Percentiles rank a stretch among this genome's conserved stretches.
These are phyloP conservation scores for Colletotrichum australisinense DNA, from an alignment of 2,329 filamentous ascomycete species.

Conservation along the genomic window DNA sequence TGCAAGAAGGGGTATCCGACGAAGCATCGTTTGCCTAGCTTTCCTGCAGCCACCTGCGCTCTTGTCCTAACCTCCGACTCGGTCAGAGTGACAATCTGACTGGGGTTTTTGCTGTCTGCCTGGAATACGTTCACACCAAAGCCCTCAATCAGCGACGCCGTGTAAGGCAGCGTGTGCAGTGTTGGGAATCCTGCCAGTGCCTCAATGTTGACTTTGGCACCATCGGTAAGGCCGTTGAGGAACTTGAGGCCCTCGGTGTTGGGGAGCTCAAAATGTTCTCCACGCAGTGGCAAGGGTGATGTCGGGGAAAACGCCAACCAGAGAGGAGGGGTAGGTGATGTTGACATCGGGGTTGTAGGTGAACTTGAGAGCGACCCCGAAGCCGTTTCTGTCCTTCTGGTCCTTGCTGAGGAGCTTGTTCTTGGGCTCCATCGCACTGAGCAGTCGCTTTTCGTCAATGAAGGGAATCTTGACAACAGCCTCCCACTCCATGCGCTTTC, in stretches of 20 bases:
- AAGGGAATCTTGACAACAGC: constrained; percentile 99
- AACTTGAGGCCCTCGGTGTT: constrained; percentile 90
- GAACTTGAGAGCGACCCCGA: constrained; percentile 93
- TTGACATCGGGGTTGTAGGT: constrained; percentile 82
- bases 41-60: constrained; percentile 78
- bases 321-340: constrained; percentile 87
- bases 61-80: constrained; percentile 79
- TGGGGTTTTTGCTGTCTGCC: constrained; percentile 95
- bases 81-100: constrained; percentile 88
- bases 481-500: constrained; percentile 99
- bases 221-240: constrained; percentile 84
- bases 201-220: constrained; percentile 82
- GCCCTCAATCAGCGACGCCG: constrained; percentile 74
- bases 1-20: constrained; percentile 96
- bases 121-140: constrained; percentile 97
- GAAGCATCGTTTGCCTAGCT: constrained; percentile 86
- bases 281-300: constrained; percentile 87
- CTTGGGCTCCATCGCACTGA: constrained; percentile 87
- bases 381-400: constrained; percentile 87
- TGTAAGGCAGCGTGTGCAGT: constrained; percentile 86
- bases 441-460: constrained; percentile 89
- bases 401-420: constrained; percentile 81
- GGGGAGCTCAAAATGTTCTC: constrained; percentile 95
- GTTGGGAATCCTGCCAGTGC: constrained; percentile 96
- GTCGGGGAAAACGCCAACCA: constrained; percentile 91